Evolutionary conservation across 1,139 yeast genomes (phyloP), one percentile per base, ranked within the genome.

Genomic region (Geotrichum histeridarum): DNA sequence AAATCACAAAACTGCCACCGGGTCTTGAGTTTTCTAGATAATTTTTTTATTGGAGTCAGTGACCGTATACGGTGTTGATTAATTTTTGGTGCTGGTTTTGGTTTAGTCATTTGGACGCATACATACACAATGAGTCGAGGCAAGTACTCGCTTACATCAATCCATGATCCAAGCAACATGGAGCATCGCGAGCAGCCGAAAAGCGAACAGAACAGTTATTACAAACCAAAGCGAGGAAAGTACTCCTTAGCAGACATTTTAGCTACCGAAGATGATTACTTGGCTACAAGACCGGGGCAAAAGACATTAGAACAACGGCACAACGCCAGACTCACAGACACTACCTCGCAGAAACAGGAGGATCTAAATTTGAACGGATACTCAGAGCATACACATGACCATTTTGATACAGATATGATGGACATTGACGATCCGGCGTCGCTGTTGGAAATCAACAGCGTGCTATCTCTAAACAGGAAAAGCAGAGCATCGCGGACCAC

Each of bases 371-470:
- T 22, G 5, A 22, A 22, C 27, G 27, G 27, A 22, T 5, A 22
- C 5, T 22, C 27, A 5, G 27, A 5, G 27, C 4, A 22, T 3
- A 22, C 3, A 22, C n/a, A 8, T 18, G 33, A 45, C 2, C 15
- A 18, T 18, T 15, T 15, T 4, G 53, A 50, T 17, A 45, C 22
- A 15, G 53, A 50, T 3, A 50, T 50, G 53, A 37, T 50, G 45
- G 47, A 42, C 42, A 32, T 39, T 18, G 51, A 48, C 30, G 39
- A 48, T 14, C 49, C 49, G 9, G 42, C 17, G 4, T 11, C 36
- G 17, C 35, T 45, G 15, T 5, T 8, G 12, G 41, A 45, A 35
- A 36, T 45, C 18, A 45, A 45, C 33, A 36, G 22, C 33, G 17
- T 42, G 36, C 36, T 42, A 15, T 42, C 46, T 6, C 8, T 7